Evolutionary conservation across 257 asterid genomes (phyloP), one percentile per base, ranked within the genome.

Genomic region (Cruciata laevipes): DNA sequence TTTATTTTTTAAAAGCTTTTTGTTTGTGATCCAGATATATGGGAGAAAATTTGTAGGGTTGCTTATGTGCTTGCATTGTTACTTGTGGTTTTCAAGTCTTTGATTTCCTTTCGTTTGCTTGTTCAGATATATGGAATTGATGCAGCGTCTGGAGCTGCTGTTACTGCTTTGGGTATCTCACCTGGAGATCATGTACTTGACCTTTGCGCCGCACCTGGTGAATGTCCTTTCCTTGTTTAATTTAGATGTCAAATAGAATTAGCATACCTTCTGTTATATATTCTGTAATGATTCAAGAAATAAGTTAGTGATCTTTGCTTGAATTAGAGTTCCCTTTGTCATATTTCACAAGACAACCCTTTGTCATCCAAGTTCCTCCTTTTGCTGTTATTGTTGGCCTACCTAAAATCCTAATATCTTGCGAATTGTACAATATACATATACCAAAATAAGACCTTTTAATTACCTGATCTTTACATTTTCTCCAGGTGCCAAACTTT

Each of bases 101-200:
- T 30, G 51, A 68, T 20, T 59, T 11, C 16, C 20, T 77, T 76
- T 64, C 49, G 65, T 57, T 75, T 71, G 55, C 49, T 59, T 58
- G 40, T 77, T 72, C 84, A 93, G 99, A 87, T 94, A 74, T 90
- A 94, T 84, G 99, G 99, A 77, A 85, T 94, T 65, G 99, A 90
- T 83, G 99, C 97, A 58, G 89, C 96, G 75, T 94, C 99, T 42
- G 99, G 97, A 74, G 99, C 99, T 79, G 95, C 99, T 23, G 97
- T 94, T 73, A 61, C 84, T 63, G 95, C 96, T 70, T 78, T 94
- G 88, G 86, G 71, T 83, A 67, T 94, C 78, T 68, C 74, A 61
- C 76, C 80, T 8, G 95, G 96, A 70, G 99, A 90, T 78, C 95
- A 85, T 33, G 85, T 90, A 68, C 97, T 93, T 67, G 99, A 94